Conservation (phyloP, 306 rosid genomes). For the Vachellia pachyceras region DNA sequence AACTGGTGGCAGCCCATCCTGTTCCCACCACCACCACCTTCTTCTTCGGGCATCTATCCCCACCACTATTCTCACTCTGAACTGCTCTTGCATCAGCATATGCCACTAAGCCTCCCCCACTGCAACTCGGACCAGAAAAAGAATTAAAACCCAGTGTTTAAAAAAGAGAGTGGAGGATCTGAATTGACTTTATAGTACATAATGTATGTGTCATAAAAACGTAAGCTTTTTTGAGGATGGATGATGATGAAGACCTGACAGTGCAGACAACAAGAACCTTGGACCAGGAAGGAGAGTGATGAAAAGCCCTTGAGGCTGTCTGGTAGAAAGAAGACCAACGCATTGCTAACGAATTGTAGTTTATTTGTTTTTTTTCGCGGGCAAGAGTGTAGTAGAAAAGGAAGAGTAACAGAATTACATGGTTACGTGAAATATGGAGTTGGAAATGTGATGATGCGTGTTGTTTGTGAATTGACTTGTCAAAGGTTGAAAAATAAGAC, state of each 20-base stretch:
- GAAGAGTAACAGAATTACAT: constrained; percentile 26
- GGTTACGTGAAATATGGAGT: background rate
- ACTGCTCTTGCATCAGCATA: constrained; percentile 60
- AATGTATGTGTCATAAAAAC: background rate
- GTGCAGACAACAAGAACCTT: constrained; percentile 74
- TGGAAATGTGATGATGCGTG: constrained; percentile 4
- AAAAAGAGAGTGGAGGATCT: background rate
- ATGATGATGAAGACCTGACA: constrained; percentile 55
- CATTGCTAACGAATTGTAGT: constrained; percentile 35
- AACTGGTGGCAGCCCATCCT: constrained; percentile 98
- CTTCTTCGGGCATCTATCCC: constrained; percentile 44
- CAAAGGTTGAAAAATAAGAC: constrained; percentile 24
- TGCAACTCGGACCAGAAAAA: constrained; percentile 33
- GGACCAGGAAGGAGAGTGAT: constrained; percentile 63
- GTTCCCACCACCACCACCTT: constrained; percentile 94
- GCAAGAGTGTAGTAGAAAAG: constrained; percentile 11
- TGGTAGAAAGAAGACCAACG: constrained; percentile 59
- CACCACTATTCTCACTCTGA: constrained; percentile 22
- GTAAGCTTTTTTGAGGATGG: constrained; percentile 10
- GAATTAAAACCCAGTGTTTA: background rate
- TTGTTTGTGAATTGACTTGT: constrained; percentile 20
- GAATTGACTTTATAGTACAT: background rate
- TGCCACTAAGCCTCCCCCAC: constrained; percentile 82
- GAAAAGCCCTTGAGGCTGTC: constrained; percentile 62
- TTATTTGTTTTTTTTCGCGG: background rate